Evolutionary conservation across 163 green algal genomes (phyloP).

Genomic region (Trebouxiophyceae sp.): DNA sequence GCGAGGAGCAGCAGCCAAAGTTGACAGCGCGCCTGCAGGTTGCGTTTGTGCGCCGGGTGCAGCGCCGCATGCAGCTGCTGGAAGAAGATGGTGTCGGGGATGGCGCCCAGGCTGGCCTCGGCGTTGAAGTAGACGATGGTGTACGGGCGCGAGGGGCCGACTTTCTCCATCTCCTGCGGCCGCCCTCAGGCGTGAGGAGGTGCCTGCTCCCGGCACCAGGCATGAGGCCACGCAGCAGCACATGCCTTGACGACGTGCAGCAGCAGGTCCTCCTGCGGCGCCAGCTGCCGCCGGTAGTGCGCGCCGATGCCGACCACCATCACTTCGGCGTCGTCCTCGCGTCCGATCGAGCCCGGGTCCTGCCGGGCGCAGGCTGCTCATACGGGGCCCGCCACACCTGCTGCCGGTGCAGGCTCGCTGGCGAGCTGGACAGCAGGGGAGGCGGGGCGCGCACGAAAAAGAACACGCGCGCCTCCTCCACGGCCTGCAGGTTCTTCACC

Average conservation of each 20-base stretch:
- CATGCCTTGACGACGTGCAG: slow-evolving; percentile 5
- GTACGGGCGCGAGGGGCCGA: slow-evolving; percentile 5
- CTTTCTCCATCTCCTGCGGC: slow-evolving; percentile 21
- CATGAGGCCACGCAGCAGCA: too few relatives aligned
- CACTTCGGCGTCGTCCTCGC: slow-evolving; percentile 4
- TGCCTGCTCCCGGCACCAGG: too few relatives aligned
- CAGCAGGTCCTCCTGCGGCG: slow-evolving; percentile 12
- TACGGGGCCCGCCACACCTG: too few relatives aligned
- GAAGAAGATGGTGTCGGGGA: slow-evolving; percentile 18
- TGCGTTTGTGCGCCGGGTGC: not conserved
- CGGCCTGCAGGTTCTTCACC: slow-evolving; percentile 6
- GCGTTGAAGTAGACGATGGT: slow-evolving; percentile 20
- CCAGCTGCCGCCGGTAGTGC: slow-evolving; percentile 6
- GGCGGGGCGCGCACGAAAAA: slow-evolving; percentile 15
- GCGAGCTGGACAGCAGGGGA: too few relatives aligned
- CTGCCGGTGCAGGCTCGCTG: too few relatives aligned
- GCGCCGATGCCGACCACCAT: slow-evolving; percentile 14
- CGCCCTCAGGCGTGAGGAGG: not conserved
- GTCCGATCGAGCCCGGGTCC: too few relatives aligned
- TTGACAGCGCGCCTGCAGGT: slow-evolving; percentile 12
- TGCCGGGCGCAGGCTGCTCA: too few relatives aligned
- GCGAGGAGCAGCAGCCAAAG: too few relatives aligned
- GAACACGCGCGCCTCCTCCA: slow-evolving; percentile 16
- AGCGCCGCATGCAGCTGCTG: slow-evolving; percentile 17
- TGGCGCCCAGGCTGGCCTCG: slow-evolving; percentile 1